Evolutionary conservation across 345 rosid genomes (phyloP), one percentile per base, ranked within the genome.

Genomic region (Excoecaria cochinchinensis): DNA sequence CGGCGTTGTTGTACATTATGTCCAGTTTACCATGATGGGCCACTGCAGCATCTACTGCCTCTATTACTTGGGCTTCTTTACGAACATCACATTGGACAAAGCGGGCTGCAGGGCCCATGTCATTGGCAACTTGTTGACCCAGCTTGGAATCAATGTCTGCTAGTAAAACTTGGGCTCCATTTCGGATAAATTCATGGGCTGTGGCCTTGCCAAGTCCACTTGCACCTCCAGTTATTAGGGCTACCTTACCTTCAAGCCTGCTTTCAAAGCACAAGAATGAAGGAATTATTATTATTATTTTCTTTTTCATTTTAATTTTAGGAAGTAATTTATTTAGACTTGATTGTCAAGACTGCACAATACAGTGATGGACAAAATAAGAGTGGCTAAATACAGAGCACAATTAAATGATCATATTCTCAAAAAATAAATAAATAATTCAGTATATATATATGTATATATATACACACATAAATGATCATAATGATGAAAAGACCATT

Each of bases 141-240:
- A 46, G 15, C 12, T 77, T 31, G 0, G 77, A 62, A 38, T 93
- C 71, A 0, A 73, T 25, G 46, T 91, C 97, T 0, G 84, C 92
- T 8, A 93, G 82, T 15, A 88, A 59, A 2, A 93, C 90, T 58
- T 75, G 85, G 42, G 98, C 94, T 76, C 97, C 95, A 13, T 88
- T 83, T 22, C 75, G 74, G 67, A 86, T 42, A 76, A 91, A 93
- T 71, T 87, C 87, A 0, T 68, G 70, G 61, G 90, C 92, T 1
- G 94, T 89, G 72, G 95, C 89, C 83, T 87, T 88, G 40, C 98
- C 98, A 1, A 93, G 81, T 77, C 98, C 98, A 47, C 89, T 90
- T 36, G 90, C 97, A 0, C 92, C 95, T 0, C 98, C 98, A 0
- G 98, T 88, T 70, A 90, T 85, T 1, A 91, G 76, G 22, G 95